phyloP scores from a whole-genome alignment of 202 grass and related monocot genomes.

The Carex arenaria region DNA sequence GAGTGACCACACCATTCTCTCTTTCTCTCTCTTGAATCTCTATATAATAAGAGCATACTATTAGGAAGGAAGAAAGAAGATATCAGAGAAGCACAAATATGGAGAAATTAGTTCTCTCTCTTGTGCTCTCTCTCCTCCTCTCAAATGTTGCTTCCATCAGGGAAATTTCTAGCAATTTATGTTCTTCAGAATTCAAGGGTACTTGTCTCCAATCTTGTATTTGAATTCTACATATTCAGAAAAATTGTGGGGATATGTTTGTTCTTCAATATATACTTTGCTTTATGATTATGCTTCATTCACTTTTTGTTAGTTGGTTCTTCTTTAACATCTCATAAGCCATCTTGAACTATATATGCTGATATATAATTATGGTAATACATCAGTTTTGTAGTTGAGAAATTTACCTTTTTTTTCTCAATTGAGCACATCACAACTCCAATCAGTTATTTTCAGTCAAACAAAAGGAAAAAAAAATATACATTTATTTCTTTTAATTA shows the following conservation, averaged over 20 bases:
- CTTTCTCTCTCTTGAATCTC: neutral
- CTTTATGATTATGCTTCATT: neutral
- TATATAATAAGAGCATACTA: slow-evolving; percentile 9
- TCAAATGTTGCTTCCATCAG: slow-evolving; percentile 22
- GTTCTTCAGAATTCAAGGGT: slow-evolving; percentile 49
- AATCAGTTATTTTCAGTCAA: neutral
- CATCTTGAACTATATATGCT: neutral
- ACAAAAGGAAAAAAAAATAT: neutral
- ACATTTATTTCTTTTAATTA: neutral
- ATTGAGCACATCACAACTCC: neutral
- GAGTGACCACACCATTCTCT: neutral
- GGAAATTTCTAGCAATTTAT: slow-evolving; percentile 31
- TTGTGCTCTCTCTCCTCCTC: slow-evolving; percentile 47
- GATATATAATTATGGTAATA: neutral
- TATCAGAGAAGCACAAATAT: neutral
- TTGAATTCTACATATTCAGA: neutral
- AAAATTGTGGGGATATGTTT: neutral
- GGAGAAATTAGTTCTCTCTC: slow-evolving; percentile 47
- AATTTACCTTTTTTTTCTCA: neutral
- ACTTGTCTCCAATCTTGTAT: slow-evolving; percentile 8
- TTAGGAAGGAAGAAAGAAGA: slow-evolving; percentile 5
- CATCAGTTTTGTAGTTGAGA: neutral
- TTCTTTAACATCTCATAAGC: neutral
- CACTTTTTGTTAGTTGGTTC: neutral
- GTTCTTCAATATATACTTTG: neutral